A percentile compares a stretch with the other conserved stretches of the same genome.
Conservation (phyloP, 2,329 filamentous ascomycete species). For the Colletotrichum sp. region DNA sequence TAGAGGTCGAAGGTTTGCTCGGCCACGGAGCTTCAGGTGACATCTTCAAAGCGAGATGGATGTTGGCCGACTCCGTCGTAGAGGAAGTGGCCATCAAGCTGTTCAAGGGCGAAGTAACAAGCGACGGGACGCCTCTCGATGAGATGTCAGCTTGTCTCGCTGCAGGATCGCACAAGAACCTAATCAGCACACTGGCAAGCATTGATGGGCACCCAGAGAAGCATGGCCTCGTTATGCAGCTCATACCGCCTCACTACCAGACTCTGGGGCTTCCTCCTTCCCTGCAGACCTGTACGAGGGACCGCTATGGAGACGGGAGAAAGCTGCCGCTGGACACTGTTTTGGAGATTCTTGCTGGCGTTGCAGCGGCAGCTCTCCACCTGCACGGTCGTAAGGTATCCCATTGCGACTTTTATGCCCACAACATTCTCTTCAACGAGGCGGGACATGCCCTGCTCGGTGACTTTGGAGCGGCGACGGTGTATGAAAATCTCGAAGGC, state of each 20-base stretch:
- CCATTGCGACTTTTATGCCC: conserved; percentile 53
- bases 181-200: conserved; percentile 49
- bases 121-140: conserved; percentile 52
- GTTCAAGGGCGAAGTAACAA: conserved; percentile 52
- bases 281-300: conserved; percentile 50
- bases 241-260: conserved; percentile 47
- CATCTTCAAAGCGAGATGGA: conserved; percentile 47
- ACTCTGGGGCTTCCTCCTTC: conserved; percentile 50
- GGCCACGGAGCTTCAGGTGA: conserved; percentile 52
- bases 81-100: conserved; percentile 53
- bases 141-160: conserved; percentile 53
- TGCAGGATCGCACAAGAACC: conserved; percentile 49
- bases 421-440: conserved; percentile 49
- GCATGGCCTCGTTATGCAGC: conserved; percentile 50
- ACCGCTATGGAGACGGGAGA: conserved; percentile 39
- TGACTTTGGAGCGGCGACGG: conserved; percentile 53
- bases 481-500: conserved; percentile 37
- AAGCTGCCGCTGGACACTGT: conserved; percentile 33
- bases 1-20: conserved; percentile 44
- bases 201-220: conserved; percentile 45
- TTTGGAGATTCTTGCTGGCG: conserved; percentile 40
- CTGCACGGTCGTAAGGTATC: conserved; percentile 47
- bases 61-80: conserved; percentile 26
- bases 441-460: conserved; percentile 49
- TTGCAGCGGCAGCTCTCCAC: conserved; percentile 47